Evolutionary conservation across 306 rosid genomes (phyloP).

Genomic region (Castanea crenata): DNA sequence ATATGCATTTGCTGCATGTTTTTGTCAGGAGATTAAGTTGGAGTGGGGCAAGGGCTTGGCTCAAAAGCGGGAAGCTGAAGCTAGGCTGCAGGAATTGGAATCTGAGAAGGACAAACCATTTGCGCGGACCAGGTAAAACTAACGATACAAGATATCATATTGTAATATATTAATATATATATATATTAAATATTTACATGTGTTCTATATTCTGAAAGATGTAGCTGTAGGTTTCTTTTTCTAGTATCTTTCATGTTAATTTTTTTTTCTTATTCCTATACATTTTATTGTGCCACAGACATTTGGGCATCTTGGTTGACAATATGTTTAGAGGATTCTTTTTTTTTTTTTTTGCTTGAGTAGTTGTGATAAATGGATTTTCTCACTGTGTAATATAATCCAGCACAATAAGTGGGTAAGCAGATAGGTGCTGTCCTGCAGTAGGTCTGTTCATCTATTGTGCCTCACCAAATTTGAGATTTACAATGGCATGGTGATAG

Average conservation of each 20-base stretch:
- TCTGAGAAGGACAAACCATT: constrained; percentile 85
- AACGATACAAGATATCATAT: neutral
- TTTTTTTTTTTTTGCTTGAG: no score
- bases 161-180: neutral
- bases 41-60: constrained; percentile 98
- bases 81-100: constrained; percentile 70
- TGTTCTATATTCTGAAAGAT: no score
- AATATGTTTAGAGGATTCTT: no score
- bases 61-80: constrained; percentile 94
- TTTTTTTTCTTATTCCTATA: no score
- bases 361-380: neutral
- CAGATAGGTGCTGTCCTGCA: neutral
- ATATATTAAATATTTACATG: neutral
- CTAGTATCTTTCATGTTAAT: no score
- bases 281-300: no score
- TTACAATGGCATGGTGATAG: neutral
- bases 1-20: constrained; percentile 8
- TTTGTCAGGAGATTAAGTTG: constrained; percentile 67
- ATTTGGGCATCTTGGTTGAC: no score
- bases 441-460: neutral
- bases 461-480: neutral
- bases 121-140: constrained; percentile 75
- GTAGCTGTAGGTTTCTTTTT: no score
- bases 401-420: neutral
- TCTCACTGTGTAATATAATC: neutral